Evolutionary conservation across 805 yeast species (phyloP), one percentile per base, ranked within the genome.

Genomic region (Wickerhamomyces canadensis): DNA sequence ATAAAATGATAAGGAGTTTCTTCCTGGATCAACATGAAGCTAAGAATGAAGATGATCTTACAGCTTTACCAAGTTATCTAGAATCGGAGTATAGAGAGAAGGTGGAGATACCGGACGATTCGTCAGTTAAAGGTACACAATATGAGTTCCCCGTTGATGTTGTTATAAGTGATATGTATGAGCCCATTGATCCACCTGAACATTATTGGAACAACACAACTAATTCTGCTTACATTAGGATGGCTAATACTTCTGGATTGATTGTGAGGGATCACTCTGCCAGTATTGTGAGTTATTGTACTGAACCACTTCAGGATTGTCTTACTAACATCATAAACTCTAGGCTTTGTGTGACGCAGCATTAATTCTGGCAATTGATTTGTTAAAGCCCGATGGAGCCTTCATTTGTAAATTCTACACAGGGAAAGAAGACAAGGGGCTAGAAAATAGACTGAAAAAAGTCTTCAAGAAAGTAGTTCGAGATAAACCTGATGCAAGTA

Each of bases 291-390:
- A 54, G 75, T 60, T 13, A 13, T 5, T 4, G 7, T 11, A 4
- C 8, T 22, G n/a, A 5, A 16, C n/a, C 8, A 9, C 12, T 27
- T 13, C 13, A 12, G 12, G 8, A 26, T 26, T 8, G 19, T 19
- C 17, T 9, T 10, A 35, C 41, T 45, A 40, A 36, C 40, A n/a
- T 33, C 30, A 26, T 13, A 14, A 18, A 10, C 9, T 7, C 11
- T 37, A 64, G 85, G 89, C 89, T 54, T 64, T 91, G 21, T 91
- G 97, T 58, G 93, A 86, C 50, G 96, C 96, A 0, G 96, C 95
- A 0, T 58, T 93, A 35, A 68, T 85, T 6, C 70, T 89, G 34
- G 81, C 94, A 1, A 68, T 81, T 36, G 82, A 78, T 43, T 60
- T 84, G n/a, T 61, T 93, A 19, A 76, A 68, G 43, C 75, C 78